These are phyloP conservation scores for Knufia fluminis DNA, from an alignment of 2,329 filamentous ascomycete species.

Conservation along the genomic window DNA sequence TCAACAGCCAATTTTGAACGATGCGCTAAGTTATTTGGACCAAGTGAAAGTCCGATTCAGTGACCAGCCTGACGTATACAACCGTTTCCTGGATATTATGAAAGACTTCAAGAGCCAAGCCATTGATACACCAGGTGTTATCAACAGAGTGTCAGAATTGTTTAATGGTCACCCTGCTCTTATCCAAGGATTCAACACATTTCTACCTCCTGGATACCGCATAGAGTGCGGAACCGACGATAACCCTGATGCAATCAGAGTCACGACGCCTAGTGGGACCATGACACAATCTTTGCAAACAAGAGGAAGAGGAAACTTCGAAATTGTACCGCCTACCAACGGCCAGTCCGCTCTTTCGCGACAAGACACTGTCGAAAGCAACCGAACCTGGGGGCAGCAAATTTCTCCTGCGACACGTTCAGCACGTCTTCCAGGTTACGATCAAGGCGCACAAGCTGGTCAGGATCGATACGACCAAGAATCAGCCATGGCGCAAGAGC, in stretches of 20 bases:
- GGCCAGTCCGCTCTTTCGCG: slow-evolving; percentile 9
- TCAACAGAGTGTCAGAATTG: slow-evolving; percentile 87
- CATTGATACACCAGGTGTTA: slow-evolving; percentile 96
- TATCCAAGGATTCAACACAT: slow-evolving; percentile 97
- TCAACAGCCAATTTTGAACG: slow-evolving; percentile 73
- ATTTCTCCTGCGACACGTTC: slow-evolving; percentile 25
- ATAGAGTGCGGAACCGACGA: slow-evolving; percentile 93
- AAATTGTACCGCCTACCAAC: slow-evolving; percentile 22
- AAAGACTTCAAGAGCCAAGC: slow-evolving; percentile 99
- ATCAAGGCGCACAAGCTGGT: slow-evolving; percentile 2
- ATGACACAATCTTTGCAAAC: slow-evolving; percentile 76
- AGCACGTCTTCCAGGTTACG: slow-evolving; percentile 19
- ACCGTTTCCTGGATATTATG: slow-evolving; percentile 96
- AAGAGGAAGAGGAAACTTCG: slow-evolving; percentile 24
- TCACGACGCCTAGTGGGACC: slow-evolving; percentile 96
- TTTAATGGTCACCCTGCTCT: slow-evolving; percentile 92
- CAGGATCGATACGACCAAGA: slow-evolving; percentile 17
- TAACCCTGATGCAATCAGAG: slow-evolving; percentile 89
- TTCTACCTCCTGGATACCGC: slow-evolving; percentile 86
- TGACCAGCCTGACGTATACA: slow-evolving; percentile 95
- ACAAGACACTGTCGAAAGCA: slow-evolving; percentile 18
- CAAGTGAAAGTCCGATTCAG: slow-evolving; percentile 98
- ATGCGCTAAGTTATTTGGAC: slow-evolving; percentile 89
- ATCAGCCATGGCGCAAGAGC: slow-evolving; percentile 18
- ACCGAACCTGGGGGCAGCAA: slow-evolving; percentile 22